Evolutionary conservation across 2,329 filamentous ascomycete genomes (phyloP).

Genomic region (Leptoxyphium fumago): DNA sequence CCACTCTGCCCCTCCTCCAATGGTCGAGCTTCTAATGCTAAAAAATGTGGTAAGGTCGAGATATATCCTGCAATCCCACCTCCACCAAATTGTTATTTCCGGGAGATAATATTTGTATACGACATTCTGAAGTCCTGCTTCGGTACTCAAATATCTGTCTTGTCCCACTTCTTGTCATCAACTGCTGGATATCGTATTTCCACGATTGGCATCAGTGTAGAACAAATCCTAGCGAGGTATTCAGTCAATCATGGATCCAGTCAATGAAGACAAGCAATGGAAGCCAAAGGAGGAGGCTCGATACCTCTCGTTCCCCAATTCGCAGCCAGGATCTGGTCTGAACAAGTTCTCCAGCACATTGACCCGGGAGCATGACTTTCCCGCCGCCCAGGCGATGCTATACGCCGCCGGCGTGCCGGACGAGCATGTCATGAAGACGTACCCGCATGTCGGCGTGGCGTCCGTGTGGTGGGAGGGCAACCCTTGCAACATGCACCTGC

Average conservation of each 20-base stretch:
- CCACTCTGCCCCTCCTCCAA: too few relatives aligned
- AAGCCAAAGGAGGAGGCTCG: slow-evolving; percentile 28
- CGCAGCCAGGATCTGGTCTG: slow-evolving; percentile 41
- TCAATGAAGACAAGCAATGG: slow-evolving; percentile 21
- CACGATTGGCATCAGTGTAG: too few relatives aligned
- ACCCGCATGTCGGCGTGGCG: slow-evolving; percentile 79
- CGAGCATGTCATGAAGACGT: slow-evolving; percentile 71
- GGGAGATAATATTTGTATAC: too few relatives aligned
- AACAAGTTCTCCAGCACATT: slow-evolving; percentile 76
- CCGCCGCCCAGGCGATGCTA: slow-evolving; percentile 88
- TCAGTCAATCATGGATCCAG: slow-evolving; percentile 18
- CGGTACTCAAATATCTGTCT: too few relatives aligned
- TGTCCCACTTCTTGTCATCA: too few relatives aligned
- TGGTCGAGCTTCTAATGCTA: too few relatives aligned
- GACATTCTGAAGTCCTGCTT: too few relatives aligned
- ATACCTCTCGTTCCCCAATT: slow-evolving; percentile 44
- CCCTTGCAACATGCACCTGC: slow-evolving; percentile 67
- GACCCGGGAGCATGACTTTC: slow-evolving; percentile 95
- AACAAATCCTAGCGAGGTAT: too few relatives aligned
- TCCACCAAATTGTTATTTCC: too few relatives aligned
- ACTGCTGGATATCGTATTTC: too few relatives aligned
- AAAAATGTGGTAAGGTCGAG: too few relatives aligned
- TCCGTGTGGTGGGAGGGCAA: slow-evolving; percentile 98
- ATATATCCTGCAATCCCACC: too few relatives aligned
- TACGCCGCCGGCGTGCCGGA: slow-evolving; percentile 84